Conservation (phyloP, 176 grass and related monocot species). For the Eleusine coracana region DNA sequence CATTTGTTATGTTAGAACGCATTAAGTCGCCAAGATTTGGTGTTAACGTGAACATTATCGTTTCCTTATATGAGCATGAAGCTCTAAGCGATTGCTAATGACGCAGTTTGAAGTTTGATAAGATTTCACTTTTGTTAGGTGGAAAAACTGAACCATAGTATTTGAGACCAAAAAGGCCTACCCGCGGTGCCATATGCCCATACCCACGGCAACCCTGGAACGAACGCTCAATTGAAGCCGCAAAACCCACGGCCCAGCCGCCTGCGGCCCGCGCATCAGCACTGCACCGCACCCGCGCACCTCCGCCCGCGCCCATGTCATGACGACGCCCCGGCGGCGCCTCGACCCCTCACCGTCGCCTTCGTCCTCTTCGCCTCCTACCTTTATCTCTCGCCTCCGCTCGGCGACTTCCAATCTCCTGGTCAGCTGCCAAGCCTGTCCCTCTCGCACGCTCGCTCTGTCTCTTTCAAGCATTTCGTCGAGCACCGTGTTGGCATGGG, state of each 20-base stretch:
- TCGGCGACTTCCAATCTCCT: slow-evolving; percentile 43
- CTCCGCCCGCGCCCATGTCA: slow-evolving; percentile 19
- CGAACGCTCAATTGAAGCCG: no score
- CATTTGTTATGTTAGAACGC: not conserved
- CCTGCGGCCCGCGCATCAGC: not conserved
- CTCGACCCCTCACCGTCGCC: slow-evolving; percentile 24
- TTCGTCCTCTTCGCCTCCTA: slow-evolving; percentile 13
- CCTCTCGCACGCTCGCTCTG: not conserved
- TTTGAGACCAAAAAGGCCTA: no score
- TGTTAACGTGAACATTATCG: not conserved
- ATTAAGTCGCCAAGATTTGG: not conserved
- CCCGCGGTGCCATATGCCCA: no score
- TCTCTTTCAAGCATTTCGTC: slow-evolving; percentile 46
- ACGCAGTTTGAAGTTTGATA: not conserved
- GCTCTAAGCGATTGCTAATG: not conserved
- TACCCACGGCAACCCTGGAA: no score
- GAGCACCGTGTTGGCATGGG: slow-evolving; percentile 41
- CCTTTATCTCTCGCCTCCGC: slow-evolving; percentile 43
- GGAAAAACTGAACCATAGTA: no score
- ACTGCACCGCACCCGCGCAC: not conserved
- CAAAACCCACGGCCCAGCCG: not conserved
- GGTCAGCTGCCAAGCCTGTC: slow-evolving; percentile 30
- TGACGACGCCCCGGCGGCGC: slow-evolving; percentile 52
- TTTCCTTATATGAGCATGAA: not conserved
- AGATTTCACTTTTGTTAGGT: no score